Evolutionary conservation across 2,329 filamentous ascomycete genomes (phyloP).

Genomic region (Xylaria sp.): DNA sequence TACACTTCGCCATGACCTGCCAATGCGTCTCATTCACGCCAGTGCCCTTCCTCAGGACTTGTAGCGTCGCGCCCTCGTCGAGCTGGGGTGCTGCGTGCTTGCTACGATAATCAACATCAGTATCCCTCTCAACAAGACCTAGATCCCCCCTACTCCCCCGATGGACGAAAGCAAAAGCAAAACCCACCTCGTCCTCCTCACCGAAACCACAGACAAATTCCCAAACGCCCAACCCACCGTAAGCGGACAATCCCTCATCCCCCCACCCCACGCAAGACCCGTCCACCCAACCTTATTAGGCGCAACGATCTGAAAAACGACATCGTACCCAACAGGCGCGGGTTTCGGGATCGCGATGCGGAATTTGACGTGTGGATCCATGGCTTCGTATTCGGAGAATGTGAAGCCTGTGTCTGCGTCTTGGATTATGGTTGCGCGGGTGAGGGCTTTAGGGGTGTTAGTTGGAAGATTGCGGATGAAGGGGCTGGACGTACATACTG

Average conservation of each 20-base stretch:
- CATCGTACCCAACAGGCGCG: slow-evolving; percentile 33
- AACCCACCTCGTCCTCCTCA: slow-evolving; percentile 42
- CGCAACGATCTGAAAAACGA: slow-evolving; percentile 40
- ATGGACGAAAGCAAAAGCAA: background rate
- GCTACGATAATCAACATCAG: slow-evolving; percentile 22
- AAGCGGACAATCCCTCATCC: slow-evolving; percentile 45
- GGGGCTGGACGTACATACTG: no score
- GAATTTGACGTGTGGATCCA: slow-evolving; percentile 27
- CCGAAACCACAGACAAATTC: slow-evolving; percentile 36
- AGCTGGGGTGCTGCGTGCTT: slow-evolving; percentile 33
- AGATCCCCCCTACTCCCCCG: no score
- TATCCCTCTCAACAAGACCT: background rate
- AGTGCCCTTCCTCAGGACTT: slow-evolving; percentile 35
- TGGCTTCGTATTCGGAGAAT: slow-evolving; percentile 27
- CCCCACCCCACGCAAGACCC: slow-evolving; percentile 45
- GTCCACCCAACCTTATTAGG: slow-evolving; percentile 43
- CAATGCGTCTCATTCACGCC: slow-evolving; percentile 38
- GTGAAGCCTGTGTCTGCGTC: slow-evolving; percentile 31
- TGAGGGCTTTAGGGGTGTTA: slow-evolving; percentile 13
- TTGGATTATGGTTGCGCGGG: slow-evolving; percentile 24
- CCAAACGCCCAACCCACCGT: slow-evolving; percentile 42
- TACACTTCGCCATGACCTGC: slow-evolving; percentile 37
- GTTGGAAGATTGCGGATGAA: background rate
- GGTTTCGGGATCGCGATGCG: slow-evolving; percentile 36
- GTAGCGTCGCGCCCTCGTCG: slow-evolving; percentile 30